Evolutionary conservation across 2,329 filamentous ascomycete species (phyloP), one percentile per base, ranked within the genome.

Genomic region (Alternaria sp.): DNA sequence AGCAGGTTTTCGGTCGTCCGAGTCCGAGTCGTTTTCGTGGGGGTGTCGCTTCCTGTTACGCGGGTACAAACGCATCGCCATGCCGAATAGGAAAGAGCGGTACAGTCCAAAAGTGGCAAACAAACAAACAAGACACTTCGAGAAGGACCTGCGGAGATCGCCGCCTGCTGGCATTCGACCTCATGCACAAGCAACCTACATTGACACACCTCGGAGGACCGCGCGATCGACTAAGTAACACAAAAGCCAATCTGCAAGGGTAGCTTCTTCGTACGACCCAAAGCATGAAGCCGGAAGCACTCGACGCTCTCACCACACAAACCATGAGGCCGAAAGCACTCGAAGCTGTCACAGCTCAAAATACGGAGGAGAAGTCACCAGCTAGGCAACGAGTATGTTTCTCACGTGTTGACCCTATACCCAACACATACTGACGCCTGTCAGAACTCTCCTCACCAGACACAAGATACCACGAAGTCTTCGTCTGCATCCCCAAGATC

Each of bases 251-350:
- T 51, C 12, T 19, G 10, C 8, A 36, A 21, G 49, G 30, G 9
- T n/a, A 3, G 13, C 12, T 19, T 46, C 17, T 15, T 17, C 25
- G 12, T n/a, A 49, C 21, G 2, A 28, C 11, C 17, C 9, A 3
- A 6, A 28, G 5, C n/a, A 73, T 71, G 66, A 70, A 62, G 52
- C 50, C 64, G 3, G 63, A 71, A 64, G 66, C 67, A 43, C 57
- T 68, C 11, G 64, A 70, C 55, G 65, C 69, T 4, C 61, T 72
- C 26, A 57, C 66, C n/a, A 67, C 60, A 9, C 60, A 63, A 44
- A 73, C 64, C 6, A 70, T 64, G 51, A 69, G 66, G 19, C 66
- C 66, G 21, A 61, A 57, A 54, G 67, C 69, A 40, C 47, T 69
- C 4, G 67, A 71, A 10, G 70, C 71, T 57, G 59, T 62, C 7